phyloP scores from a whole-genome alignment of 441 rosid species.

The Adansonia gregorii region DNA sequence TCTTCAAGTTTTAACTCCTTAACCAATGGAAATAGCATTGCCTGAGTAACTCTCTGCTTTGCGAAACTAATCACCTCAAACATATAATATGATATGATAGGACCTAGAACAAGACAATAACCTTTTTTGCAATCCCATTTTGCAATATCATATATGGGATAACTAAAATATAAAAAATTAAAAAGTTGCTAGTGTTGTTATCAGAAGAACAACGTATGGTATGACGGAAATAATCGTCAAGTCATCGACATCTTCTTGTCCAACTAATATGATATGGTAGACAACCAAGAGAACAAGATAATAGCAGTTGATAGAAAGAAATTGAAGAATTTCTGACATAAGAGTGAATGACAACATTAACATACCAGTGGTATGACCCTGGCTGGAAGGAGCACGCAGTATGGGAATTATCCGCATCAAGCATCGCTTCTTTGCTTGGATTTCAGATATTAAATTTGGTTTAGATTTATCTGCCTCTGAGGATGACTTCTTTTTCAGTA shows the following conservation, averaged over 20 bases:
- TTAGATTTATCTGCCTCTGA: conserved; percentile 7
- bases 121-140: too few relatives aligned
- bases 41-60: too few relatives aligned
- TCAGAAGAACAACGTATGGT: too few relatives aligned
- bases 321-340: not conserved
- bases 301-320: not conserved
- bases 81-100: too few relatives aligned
- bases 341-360: too few relatives aligned
- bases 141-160: too few relatives aligned
- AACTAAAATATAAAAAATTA: too few relatives aligned
- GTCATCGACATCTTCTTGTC: not conserved
- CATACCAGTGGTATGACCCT: conserved; percentile 53
- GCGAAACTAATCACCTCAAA: too few relatives aligned
- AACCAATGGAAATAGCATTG: too few relatives aligned
- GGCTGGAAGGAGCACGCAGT: conserved; percentile 51
- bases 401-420: conserved; percentile 56
- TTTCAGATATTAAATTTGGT: not conserved
- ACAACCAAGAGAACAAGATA: not conserved
- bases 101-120: too few relatives aligned
- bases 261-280: not conserved
- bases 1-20: too few relatives aligned
- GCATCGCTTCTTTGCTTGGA: conserved; percentile 46
- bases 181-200: not conserved
- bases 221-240: not conserved
- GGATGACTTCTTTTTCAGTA: conserved; percentile 15